Percentiles rank a stretch among this genome's conserved stretches.
These are phyloP conservation scores for Moricandia arvensis DNA, from an alignment of 345 rosid species.

Conservation along the genomic window DNA sequence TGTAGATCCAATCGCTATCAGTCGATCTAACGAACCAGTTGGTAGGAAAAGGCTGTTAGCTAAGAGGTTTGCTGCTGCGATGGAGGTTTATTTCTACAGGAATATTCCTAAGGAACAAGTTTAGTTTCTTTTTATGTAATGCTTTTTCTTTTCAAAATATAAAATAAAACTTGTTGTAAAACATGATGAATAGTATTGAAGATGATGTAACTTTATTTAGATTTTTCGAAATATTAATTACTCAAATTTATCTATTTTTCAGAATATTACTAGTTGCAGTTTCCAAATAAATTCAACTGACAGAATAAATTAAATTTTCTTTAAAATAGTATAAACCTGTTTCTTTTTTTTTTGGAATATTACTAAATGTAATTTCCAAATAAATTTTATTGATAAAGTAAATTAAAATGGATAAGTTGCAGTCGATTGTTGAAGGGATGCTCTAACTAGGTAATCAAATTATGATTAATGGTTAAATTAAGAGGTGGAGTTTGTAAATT, in stretches of 20 bases:
- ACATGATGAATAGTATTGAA: not conserved
- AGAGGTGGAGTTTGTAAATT: too few species aligned
- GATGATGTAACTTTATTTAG: not conserved
- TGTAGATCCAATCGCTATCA: not conserved
- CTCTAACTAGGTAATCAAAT: too few species aligned
- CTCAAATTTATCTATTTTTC: not conserved
- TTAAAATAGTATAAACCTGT: not conserved
- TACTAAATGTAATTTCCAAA: not conserved
- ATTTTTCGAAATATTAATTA: not conserved
- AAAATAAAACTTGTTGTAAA: not conserved
- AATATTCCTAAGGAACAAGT: not conserved
- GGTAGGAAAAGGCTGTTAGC: not conserved
- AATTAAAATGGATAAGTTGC: not conserved
- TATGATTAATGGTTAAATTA: too few species aligned
- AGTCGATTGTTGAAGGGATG: too few species aligned
- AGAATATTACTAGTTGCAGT: not conserved
- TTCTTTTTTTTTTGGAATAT: not conserved
- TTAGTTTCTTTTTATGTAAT: not conserved
- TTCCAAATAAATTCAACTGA: not conserved
- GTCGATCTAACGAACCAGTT: not conserved
- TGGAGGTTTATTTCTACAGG: slow-evolving; percentile 8
- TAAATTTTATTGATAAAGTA: not conserved
- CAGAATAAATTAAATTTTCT: not conserved
- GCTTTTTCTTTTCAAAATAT: not conserved
- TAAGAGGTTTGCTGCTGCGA: not conserved